Evolutionary conservation across 148 eudicot genomes (phyloP), one percentile per base, ranked within the genome.

Genomic region (Amaranthus cruentus): DNA sequence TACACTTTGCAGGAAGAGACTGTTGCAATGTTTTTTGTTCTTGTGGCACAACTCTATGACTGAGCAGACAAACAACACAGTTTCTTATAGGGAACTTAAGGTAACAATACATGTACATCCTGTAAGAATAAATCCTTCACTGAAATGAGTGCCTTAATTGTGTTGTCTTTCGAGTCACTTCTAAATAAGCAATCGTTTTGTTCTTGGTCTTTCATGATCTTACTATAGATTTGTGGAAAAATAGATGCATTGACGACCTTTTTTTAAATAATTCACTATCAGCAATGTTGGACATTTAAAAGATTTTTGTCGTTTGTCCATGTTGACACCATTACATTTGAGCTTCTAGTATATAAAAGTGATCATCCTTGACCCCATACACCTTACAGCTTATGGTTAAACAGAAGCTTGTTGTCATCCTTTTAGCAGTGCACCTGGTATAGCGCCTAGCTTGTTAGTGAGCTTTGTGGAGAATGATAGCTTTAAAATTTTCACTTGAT

Each of bases 1-100:
- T 67, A 56, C 15, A 49, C 75, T 54, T 75, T 71, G 73, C 82
- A 94, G 98, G 93, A 94, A 83, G 83, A 87, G 89, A 62, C 77
- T 94, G 50, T 80, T 89, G 82, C 93, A 87, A 74, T 88, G 86
- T 64, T 94, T 91, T 81, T n/a, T 82, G 81, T 84, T 90, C 50
- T 48, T 82, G 67, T 79, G 83, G 79, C 70, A 64, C 58, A 78
- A 76, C n/a, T n/a, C 38, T 55, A 47, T 83, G 57, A 73, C 56
- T 15, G 76, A 75, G 2, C 72, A 56, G 78, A 28, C 64, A 65
- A 69, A 47, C 58, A 56, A 73, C 50, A 76, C 47, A 12, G 70
- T 79, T 47, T 84, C 86, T 69, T 94, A 94, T 68, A 87, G 80
- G 79, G 83, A 88, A 70, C 84, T 85, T 6, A 94, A 94, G 98